Percentiles rank a stretch among this genome's conserved stretches.
These are phyloP conservation scores for Pestalotiopsis sp. DNA, from an alignment of 2,329 filamentous ascomycete genomes.

Conservation along the genomic window DNA sequence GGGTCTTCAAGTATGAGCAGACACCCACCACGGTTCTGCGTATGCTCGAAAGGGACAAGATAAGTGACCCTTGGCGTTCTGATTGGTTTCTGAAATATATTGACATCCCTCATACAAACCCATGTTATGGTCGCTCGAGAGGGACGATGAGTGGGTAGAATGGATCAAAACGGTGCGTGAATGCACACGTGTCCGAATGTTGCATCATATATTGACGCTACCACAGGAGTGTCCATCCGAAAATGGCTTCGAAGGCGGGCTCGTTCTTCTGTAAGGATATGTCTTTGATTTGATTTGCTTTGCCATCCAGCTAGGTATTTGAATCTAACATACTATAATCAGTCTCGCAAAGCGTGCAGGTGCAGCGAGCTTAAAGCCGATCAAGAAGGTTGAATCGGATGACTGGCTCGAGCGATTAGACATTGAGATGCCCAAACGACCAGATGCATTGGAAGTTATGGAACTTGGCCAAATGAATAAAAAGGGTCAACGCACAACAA, in stretches of 20 bases:
- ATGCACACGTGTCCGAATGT: no score
- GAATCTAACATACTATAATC: no score
- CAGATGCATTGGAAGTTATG: neutral
- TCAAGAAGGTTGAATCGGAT: neutral
- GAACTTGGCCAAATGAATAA: neutral
- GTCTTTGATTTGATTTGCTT: no score
- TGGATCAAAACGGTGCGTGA: neutral
- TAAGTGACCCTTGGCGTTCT: neutral
- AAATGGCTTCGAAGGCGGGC: no score
- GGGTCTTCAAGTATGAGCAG: neutral
- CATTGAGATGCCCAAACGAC: neutral
- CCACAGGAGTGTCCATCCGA: no score
- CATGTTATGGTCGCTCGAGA: neutral
- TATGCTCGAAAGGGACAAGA: neutral
- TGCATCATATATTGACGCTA: no score
- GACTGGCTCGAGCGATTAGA: neutral
- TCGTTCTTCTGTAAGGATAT: no score
- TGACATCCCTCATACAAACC: neutral
- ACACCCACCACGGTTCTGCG: neutral
- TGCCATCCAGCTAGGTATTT: no score
- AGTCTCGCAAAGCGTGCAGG: no score
- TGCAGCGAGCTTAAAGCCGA: no score
- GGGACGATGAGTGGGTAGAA: neutral
- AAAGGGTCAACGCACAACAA: neutral
- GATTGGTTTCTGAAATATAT: neutral